A percentile compares a stretch with the other conserved stretches of the same genome.
These are phyloP conservation scores for Eremochloa ophiuroides DNA, from an alignment of 176 grass and related monocot species.

Conservation along the genomic window DNA sequence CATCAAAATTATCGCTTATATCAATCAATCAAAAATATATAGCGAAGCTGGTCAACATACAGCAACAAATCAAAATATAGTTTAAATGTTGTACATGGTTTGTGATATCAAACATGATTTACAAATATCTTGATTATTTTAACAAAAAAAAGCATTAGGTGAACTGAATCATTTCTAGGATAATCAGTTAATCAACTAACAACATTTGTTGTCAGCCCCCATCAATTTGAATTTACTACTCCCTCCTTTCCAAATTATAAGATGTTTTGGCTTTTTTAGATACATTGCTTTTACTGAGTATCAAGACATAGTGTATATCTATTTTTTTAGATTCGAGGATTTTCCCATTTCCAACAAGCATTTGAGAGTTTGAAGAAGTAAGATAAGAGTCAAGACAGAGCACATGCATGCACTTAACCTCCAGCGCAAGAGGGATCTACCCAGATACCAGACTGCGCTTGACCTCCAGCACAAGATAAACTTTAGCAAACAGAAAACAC, in stretches of 20 bases:
- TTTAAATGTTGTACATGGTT: background rate
- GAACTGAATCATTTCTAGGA: conserved; percentile 1
- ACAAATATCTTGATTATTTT: conserved; percentile 3
- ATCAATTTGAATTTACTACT: conserved; percentile 9
- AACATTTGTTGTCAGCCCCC: background rate
- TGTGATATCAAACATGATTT: background rate
- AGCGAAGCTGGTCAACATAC: background rate
- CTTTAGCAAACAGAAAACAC: too few species aligned
- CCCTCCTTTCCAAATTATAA: background rate
- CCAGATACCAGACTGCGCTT: too few species aligned
- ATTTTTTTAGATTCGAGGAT: too few species aligned
- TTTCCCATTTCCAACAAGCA: too few species aligned
- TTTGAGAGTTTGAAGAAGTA: too few species aligned
- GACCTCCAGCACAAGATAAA: too few species aligned
- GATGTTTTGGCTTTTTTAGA: background rate
- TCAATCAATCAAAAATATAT: conserved; percentile 1
- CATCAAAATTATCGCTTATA: background rate
- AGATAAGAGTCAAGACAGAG: too few species aligned
- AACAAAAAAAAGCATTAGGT: background rate
- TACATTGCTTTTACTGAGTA: too few species aligned
- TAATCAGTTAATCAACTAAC: background rate
- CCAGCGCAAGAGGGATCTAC: too few species aligned
- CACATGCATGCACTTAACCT: too few species aligned
- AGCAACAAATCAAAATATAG: background rate
- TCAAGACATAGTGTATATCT: background rate